These are phyloP conservation scores for Prunus padus DNA, from an alignment of 306 rosid genomes.

Conservation along the genomic window DNA sequence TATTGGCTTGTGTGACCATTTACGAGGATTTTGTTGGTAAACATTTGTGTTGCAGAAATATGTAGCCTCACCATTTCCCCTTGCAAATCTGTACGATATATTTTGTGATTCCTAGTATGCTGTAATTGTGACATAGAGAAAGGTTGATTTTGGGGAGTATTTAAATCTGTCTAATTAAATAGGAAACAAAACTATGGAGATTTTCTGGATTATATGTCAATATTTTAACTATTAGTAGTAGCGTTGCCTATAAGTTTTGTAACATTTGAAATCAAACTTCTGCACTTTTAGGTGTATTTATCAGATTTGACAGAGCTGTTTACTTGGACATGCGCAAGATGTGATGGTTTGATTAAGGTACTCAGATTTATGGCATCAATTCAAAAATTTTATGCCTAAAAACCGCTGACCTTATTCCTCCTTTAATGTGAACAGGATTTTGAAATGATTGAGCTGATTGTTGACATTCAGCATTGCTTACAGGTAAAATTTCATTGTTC, in stretches of 20 bases:
- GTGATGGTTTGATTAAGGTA: conserved; percentile 79
- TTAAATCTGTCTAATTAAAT: not conserved
- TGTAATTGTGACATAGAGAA: conserved; percentile 13
- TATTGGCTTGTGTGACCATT: not conserved
- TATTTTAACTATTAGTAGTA: not conserved
- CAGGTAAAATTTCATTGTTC: conserved; percentile 53
- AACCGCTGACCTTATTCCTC: conserved; percentile 23
- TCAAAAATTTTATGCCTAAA: not conserved
- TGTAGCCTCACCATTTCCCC: not conserved
- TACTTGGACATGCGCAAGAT: conserved; percentile 88
- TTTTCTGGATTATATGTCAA: not conserved
- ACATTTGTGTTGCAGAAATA: not conserved
- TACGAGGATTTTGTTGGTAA: not conserved
- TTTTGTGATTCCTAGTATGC: conserved; percentile 5
- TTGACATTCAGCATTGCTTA: conserved; percentile 91
- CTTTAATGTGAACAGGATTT: conserved; percentile 70
- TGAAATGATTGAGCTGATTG: conserved; percentile 89
- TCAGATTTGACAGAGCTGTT: conserved; percentile 84
- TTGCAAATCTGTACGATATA: not conserved
- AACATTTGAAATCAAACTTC: conserved; percentile 25
- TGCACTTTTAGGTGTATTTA: conserved; percentile 72
- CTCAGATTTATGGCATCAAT: conserved; percentile 27
- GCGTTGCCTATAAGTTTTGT: not conserved
- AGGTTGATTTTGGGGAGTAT: conserved; percentile 17
- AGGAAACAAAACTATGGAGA: not conserved